A percentile compares a stretch with the other conserved stretches of the same genome.
Conservation (phyloP, 176 grass and related monocot species). For the Paspalum notatum region DNA sequence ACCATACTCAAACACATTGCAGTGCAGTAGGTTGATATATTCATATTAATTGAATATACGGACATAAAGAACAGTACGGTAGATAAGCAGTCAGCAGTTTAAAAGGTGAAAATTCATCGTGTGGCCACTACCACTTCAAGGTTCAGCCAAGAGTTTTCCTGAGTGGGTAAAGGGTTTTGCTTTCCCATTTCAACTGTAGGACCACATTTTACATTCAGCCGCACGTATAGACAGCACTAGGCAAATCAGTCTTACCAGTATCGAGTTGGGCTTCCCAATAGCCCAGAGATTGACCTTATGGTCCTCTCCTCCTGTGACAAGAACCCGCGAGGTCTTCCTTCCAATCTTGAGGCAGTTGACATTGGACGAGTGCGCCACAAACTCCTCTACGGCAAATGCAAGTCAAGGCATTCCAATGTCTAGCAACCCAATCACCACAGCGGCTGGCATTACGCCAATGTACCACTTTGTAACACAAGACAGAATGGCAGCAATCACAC, state of each 20-base stretch:
- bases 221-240: neutral
- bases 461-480: neutral
- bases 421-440: neutral
- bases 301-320: slow-evolving; percentile 94
- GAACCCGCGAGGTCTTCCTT: slow-evolving; percentile 88
- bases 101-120: slow-evolving; percentile 9
- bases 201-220: neutral
- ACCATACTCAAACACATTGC: neutral
- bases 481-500: neutral
- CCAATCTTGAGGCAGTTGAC: slow-evolving; percentile 99
- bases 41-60: slow-evolving; percentile 11
- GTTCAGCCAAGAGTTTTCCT: neutral
- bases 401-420: slow-evolving; percentile 68
- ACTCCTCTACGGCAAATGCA: slow-evolving; percentile 74
- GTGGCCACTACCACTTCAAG: slow-evolving; percentile 3
- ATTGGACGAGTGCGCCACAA: slow-evolving; percentile 97
- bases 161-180: neutral
- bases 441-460: neutral
- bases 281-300: slow-evolving; percentile 96
- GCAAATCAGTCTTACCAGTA: slow-evolving; percentile 63
- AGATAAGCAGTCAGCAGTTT: slow-evolving; percentile 14
- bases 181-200: neutral
- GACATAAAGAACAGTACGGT: slow-evolving; percentile 5
- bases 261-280: slow-evolving; percentile 96
- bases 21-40: neutral